These are phyloP conservation scores for Cucurbita ficifolia DNA, from an alignment of 306 rosid species.

Conservation along the genomic window DNA sequence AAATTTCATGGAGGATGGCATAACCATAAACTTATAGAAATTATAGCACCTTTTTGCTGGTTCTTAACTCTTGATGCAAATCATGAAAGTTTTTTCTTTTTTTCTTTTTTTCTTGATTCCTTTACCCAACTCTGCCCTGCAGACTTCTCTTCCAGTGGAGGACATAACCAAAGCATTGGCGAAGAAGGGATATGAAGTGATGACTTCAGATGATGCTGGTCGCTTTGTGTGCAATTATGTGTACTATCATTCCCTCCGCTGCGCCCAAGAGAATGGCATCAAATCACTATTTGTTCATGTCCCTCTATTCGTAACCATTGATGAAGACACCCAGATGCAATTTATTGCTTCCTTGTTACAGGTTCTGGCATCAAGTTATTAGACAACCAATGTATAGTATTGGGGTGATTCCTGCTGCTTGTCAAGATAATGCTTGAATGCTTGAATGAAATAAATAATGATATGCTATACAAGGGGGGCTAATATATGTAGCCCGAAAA, in stretches of 20 bases:
- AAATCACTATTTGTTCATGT: conserved; percentile 84
- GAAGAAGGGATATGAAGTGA: conserved; percentile 64
- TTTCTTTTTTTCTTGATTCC: conserved; percentile 2
- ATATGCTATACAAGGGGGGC: neutral
- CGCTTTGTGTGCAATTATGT: conserved; percentile 95
- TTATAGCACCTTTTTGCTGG: no score
- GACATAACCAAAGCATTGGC: conserved; percentile 65
- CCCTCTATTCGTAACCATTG: conserved; percentile 72
- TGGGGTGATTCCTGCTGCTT: neutral
- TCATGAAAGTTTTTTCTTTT: neutral
- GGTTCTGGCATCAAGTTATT: conserved; percentile 47
- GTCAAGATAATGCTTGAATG: no score
- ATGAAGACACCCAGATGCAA: conserved; percentile 71
- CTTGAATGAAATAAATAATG: neutral
- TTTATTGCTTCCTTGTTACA: conserved; percentile 82
- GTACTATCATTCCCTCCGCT: conserved; percentile 86
- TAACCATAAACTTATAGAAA: neutral
- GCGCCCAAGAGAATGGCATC: conserved; percentile 56
- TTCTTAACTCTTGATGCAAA: neutral
- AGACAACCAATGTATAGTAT: neutral
- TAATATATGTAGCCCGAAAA: conserved; percentile 4
- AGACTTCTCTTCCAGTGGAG: conserved; percentile 74
- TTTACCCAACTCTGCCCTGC: conserved; percentile 13
- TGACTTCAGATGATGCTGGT: conserved; percentile 84
- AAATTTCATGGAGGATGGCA: neutral